Conservation (phyloP, 1,284 basidiomycete genomes). For the Schizophyllum amplum region DNA sequence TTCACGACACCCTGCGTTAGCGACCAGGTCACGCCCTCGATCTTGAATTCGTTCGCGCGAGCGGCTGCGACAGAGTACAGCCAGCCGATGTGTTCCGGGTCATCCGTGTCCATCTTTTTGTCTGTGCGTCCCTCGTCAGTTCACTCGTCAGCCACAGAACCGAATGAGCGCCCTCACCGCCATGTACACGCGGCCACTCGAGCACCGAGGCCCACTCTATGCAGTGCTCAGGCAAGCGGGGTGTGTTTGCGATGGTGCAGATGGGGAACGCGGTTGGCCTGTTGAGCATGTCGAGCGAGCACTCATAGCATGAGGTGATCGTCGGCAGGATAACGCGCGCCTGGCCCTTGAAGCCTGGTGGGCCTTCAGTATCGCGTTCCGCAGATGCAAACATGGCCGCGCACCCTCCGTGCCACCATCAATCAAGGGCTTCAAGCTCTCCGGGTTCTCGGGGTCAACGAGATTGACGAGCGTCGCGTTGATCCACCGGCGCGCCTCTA, state of each 20-base stretch:
- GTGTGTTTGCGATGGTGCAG: conserved; percentile 98
- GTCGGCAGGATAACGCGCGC: conserved; percentile 96
- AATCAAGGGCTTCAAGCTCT: conserved; percentile 95
- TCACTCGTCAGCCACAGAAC: neutral
- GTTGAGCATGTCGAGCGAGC: conserved; percentile 96
- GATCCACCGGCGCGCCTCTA: conserved; percentile 97
- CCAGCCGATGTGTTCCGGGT: conserved; percentile 97
- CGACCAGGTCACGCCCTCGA: conserved; percentile 97
- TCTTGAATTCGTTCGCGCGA: conserved; percentile 89
- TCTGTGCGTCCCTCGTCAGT: conserved; percentile 38
- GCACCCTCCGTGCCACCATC: conserved; percentile 97
- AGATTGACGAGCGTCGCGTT: conserved; percentile 95
- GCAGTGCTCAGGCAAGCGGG: conserved; percentile 96
- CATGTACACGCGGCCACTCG: conserved; percentile 92
- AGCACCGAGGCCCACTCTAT: conserved; percentile 99
- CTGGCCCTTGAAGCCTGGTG: conserved; percentile 93
- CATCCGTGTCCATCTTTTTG: conserved; percentile 92
- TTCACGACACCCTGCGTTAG: conserved; percentile 98
- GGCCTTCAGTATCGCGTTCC: conserved; percentile 3
- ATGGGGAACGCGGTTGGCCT: conserved; percentile 97
- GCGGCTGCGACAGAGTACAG: conserved; percentile 73
- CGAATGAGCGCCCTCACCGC: conserved; percentile 42
- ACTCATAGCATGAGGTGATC: conserved; percentile 96
- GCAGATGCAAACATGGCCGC: conserved; percentile 6
- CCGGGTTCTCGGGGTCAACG: conserved; percentile 85